Percentiles rank a stretch among this genome's conserved stretches.
These are phyloP conservation scores for Syncephalastrum sp. DNA, from an alignment of 371 early-diverging fungal species.

Conservation along the genomic window DNA sequence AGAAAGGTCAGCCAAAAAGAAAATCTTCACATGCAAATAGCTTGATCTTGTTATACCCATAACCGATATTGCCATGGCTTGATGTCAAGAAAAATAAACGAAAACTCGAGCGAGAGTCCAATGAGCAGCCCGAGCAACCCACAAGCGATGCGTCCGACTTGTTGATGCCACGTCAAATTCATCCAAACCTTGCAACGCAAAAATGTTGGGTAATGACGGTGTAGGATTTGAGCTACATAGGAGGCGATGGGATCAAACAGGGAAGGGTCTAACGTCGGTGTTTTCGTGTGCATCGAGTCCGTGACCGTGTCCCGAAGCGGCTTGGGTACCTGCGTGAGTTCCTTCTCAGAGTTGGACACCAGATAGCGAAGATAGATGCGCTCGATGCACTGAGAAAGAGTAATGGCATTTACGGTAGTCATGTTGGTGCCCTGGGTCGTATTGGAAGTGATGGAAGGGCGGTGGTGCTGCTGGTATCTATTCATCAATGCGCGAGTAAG, in stretches of 20 bases:
- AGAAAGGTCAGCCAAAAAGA: constrained; percentile 1
- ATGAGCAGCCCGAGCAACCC: constrained; percentile 52
- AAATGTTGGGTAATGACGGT: constrained; percentile 57
- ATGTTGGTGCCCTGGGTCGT: background rate
- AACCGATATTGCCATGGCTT: constrained; percentile 48
- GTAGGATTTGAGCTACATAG: constrained; percentile 52
- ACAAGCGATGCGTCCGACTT: constrained; percentile 42
- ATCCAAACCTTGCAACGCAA: constrained; percentile 53
- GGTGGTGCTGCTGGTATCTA: no score
- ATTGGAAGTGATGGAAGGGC: background rate
- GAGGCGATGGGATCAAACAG: constrained; percentile 55
- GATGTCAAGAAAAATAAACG: constrained; percentile 58
- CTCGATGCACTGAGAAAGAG: constrained; percentile 52
- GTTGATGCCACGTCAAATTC: constrained; percentile 58
- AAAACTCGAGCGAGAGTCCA: constrained; percentile 56
- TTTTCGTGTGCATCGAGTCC: constrained; percentile 22
- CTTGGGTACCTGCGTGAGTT: constrained; percentile 36
- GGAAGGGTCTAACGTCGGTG: constrained; percentile 32
- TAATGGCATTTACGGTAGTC: constrained; percentile 2
- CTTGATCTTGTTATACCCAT: constrained; percentile 45
- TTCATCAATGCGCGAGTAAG: no score
- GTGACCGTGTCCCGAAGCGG: constrained; percentile 30
- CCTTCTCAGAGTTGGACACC: constrained; percentile 55
- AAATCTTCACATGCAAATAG: background rate
- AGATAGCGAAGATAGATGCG: constrained; percentile 60